Conservation (phyloP, 2,329 filamentous ascomycete species). For the Fonsecaea erecta region DNA sequence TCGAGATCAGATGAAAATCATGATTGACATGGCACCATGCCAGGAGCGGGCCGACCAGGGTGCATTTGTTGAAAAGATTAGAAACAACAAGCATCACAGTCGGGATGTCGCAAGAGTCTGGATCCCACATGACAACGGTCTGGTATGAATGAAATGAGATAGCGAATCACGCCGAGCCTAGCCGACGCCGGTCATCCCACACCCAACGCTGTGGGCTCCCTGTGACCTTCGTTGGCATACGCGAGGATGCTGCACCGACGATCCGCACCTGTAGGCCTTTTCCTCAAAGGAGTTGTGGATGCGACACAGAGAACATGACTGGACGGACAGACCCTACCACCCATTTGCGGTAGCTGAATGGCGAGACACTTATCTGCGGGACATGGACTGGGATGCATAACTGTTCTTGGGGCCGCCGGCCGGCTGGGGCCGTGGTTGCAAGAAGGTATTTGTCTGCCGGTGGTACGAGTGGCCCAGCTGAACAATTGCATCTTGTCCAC, state of each 20-base stretch:
- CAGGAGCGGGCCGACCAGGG: not conserved
- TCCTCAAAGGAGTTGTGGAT: not conserved
- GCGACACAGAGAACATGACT: not conserved
- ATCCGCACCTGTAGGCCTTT: not conserved
- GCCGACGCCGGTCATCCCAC: not conserved
- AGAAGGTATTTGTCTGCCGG: not conserved
- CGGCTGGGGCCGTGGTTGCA: not conserved
- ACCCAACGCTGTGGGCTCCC: not conserved
- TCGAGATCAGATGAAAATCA: not conserved
- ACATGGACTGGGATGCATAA: not conserved
- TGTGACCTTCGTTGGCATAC: not conserved
- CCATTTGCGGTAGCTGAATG: not conserved
- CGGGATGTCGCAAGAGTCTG: not conserved
- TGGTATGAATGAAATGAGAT: not conserved
- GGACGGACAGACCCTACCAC: not conserved
- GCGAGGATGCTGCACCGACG: constrained; percentile 6
- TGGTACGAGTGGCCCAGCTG: not conserved
- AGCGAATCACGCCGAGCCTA: not conserved
- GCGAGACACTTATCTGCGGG: not conserved
- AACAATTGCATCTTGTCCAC: not conserved
- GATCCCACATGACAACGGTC: not conserved
- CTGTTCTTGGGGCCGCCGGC: not conserved
- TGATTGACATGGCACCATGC: not conserved
- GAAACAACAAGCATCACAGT: not conserved
- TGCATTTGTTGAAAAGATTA: not conserved